Conservation (phyloP, 495 filamentous ascomycete species). For the Daldinia concentrica region DNA sequence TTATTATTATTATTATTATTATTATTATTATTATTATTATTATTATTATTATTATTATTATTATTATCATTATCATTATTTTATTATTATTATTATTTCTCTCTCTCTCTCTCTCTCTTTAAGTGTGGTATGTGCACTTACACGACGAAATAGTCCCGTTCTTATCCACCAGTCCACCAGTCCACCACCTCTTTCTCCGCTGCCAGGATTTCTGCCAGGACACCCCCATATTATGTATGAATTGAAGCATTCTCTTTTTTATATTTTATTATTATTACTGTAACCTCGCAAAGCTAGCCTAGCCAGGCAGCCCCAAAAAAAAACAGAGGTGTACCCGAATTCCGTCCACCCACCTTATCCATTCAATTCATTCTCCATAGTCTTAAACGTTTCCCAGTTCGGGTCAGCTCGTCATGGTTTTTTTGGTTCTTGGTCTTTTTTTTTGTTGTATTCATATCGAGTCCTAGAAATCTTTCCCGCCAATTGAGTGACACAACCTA, state of each 20-base stretch:
- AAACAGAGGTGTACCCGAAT: slow-evolving; percentile 38
- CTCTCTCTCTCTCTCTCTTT: slow-evolving; percentile 5
- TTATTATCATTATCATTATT: too few species aligned
- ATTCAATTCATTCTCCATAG: slow-evolving; percentile 42
- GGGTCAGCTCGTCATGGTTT: slow-evolving; percentile 43
- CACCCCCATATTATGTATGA: slow-evolving; percentile 36
- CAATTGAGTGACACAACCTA: slow-evolving; percentile 44
- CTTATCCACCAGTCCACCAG: slow-evolving; percentile 24
- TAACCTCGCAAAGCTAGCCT: slow-evolving; percentile 43
- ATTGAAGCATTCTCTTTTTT: slow-evolving; percentile 37
- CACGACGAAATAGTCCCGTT: slow-evolving; percentile 11
- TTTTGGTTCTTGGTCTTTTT: slow-evolving; percentile 35
- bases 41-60: too few species aligned
- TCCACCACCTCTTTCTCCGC: slow-evolving; percentile 22
- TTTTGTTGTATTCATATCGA: slow-evolving; percentile 42
- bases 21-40: too few species aligned
- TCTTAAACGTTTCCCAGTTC: slow-evolving; percentile 42
- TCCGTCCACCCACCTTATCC: slow-evolving; percentile 36
- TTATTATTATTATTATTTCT: too few species aligned
- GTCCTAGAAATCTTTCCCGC: slow-evolving; percentile 35
- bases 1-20: too few species aligned
- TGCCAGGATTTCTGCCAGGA: slow-evolving; percentile 41
- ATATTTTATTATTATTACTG: slow-evolving; percentile 38
- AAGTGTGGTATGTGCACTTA: slow-evolving; percentile 19
- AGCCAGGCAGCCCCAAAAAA: slow-evolving; percentile 41